Conservation (phyloP, 169 alveolate genomes). For the Neospora caninum region DNA sequence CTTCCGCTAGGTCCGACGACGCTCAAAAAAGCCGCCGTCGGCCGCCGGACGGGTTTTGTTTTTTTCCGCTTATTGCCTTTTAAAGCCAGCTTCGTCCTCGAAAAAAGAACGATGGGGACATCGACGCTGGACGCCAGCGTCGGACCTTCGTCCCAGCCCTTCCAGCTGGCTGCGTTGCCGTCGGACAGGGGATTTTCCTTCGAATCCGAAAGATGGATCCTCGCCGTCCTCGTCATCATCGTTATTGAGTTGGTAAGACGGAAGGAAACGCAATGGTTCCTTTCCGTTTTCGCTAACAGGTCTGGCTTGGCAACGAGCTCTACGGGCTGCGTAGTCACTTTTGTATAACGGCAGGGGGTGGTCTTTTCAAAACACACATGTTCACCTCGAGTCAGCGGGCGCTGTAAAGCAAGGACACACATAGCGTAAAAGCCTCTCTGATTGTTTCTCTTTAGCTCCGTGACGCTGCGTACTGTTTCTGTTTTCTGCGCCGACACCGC, state of each 20-base stretch:
- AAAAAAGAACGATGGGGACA: background rate
- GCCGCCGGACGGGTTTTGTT: background rate
- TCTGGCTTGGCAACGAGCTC: no score
- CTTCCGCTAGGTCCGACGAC: background rate
- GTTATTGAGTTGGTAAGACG: background rate
- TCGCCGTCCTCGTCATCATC: background rate
- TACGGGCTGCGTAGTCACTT: no score
- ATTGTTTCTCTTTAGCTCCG: no score
- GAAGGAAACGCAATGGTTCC: background rate
- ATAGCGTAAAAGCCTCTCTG: no score
- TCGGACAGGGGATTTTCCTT: background rate
- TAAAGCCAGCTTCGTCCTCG: background rate
- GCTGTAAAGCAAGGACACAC: no score
- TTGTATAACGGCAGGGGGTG: no score
- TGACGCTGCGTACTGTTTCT: no score
- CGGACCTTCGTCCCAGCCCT: background rate
- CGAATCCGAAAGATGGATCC: background rate
- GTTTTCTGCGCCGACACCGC: no score
- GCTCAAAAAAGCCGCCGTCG: background rate
- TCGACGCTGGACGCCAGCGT: conserved; percentile 15
- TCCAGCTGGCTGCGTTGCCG: background rate
- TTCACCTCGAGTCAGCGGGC: no score
- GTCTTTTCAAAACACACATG: no score
- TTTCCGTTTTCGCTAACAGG: background rate
- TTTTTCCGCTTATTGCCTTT: background rate